These are phyloP conservation scores for Aspergillus udagawae DNA, from an alignment of 2,329 filamentous ascomycete species.

Conservation along the genomic window DNA sequence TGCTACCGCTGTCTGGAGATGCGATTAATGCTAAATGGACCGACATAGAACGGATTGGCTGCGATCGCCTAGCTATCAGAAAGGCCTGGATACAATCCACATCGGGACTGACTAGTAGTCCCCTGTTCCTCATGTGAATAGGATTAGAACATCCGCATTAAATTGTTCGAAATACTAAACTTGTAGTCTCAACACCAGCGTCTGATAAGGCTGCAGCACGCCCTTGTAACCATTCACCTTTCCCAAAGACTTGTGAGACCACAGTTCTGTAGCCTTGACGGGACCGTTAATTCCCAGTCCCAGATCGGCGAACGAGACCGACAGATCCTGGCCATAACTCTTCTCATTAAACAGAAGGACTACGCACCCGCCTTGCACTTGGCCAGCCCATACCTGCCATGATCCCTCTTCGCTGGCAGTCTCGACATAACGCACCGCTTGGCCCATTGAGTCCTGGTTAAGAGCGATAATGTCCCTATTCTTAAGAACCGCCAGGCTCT, in stretches of 20 bases:
- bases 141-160: too few relatives aligned
- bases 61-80: too few relatives aligned
- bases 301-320: background rate
- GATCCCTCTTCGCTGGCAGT: background rate
- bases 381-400: constrained; percentile 2
- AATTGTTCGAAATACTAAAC: background rate
- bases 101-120: too few relatives aligned
- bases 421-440: background rate
- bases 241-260: background rate
- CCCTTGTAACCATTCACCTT: background rate
- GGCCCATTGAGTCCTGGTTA: constrained; percentile 1
- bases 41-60: too few relatives aligned
- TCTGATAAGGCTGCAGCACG: constrained; percentile 1
- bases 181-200: background rate
- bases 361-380: background rate
- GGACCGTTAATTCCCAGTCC: background rate
- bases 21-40: too few relatives aligned
- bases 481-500: background rate
- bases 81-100: too few relatives aligned
- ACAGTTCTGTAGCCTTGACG: background rate
- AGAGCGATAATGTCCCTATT: constrained; percentile 1
- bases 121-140: too few relatives aligned
- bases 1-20: too few relatives aligned
- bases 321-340: background rate
- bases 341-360: constrained; percentile 5